These are phyloP conservation scores for Ogataea nonfermentans DNA, from an alignment of 805 yeast genomes.

Conservation along the genomic window DNA sequence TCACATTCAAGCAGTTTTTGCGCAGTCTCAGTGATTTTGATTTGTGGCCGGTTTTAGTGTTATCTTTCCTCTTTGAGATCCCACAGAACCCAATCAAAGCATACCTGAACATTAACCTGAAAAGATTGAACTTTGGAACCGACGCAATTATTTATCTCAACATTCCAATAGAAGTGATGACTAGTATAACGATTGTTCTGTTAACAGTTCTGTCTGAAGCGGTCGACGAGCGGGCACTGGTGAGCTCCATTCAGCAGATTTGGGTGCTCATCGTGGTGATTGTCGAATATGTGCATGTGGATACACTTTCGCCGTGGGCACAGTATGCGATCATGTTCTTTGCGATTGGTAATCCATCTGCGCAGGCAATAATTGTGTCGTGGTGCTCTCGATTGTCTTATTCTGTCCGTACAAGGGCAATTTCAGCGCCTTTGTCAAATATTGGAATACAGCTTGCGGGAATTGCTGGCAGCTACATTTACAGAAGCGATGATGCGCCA, in stretches of 20 bases:
- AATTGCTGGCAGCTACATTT: constrained; percentile 51
- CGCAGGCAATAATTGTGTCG: constrained; percentile 48
- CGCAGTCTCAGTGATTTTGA: constrained; percentile 45
- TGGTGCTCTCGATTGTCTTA: constrained; percentile 63
- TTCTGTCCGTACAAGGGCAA: constrained; percentile 57
- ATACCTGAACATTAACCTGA: constrained; percentile 46
- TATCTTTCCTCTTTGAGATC: constrained; percentile 41
- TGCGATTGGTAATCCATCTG: constrained; percentile 39
- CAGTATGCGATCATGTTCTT: constrained; percentile 17
- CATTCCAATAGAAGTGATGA: constrained; percentile 43
- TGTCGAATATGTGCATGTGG: constrained; percentile 12
- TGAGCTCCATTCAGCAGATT: constrained; percentile 13
- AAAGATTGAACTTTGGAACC: constrained; percentile 45
- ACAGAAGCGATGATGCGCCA: constrained; percentile 55
- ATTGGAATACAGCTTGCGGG: constrained; percentile 53
- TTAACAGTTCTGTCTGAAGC: constrained; percentile 36
- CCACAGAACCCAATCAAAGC: constrained; percentile 34
- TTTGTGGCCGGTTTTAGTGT: constrained; percentile 47
- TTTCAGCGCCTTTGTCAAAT: constrained; percentile 58
- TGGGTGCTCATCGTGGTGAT: constrained; percentile 17
- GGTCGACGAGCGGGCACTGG: constrained; percentile 26
- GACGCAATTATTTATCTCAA: constrained; percentile 46
- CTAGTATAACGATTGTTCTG: constrained; percentile 32
- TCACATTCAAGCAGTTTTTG: constrained; percentile 38
- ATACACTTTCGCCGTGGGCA: constrained; percentile 10